Percentiles rank a stretch among this genome's conserved stretches.
phyloP scores from a whole-genome alignment of 345 rosid genomes.

The Gynandropsis gynandra region DNA sequence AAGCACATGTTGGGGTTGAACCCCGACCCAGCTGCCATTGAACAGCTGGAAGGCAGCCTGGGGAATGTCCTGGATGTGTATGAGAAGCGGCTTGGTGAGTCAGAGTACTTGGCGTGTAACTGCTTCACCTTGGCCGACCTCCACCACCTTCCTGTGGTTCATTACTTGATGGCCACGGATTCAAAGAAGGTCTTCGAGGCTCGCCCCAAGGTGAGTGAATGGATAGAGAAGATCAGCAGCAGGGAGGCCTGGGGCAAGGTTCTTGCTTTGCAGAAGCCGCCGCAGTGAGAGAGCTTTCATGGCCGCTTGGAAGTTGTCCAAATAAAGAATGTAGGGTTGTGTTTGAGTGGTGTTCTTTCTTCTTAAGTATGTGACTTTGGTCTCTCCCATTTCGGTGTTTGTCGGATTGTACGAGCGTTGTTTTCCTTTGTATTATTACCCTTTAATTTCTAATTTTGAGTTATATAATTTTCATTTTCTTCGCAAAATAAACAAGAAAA shows the following conservation, averaged over 20 bases:
- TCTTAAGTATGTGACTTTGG: too few relatives aligned
- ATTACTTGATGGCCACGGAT: constrained; percentile 33
- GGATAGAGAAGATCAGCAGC: constrained; percentile 22
- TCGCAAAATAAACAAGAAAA: too few relatives aligned
- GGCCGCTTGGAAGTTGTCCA: too few relatives aligned
- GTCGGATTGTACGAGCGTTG: too few relatives aligned
- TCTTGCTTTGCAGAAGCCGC: constrained; percentile 17
- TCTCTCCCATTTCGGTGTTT: too few relatives aligned
- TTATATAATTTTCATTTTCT: too few relatives aligned
- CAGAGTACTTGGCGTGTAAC: constrained; percentile 33
- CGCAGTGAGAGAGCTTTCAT: constrained; percentile 5
- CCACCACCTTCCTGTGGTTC: constrained; percentile 32
- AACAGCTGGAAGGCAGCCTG: constrained; percentile 27
- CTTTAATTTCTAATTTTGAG: too few relatives aligned
- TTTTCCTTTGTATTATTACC: too few relatives aligned
- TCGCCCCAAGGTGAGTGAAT: constrained; percentile 20
- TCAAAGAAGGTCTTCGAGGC: constrained; percentile 25
- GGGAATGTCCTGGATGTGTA: constrained; percentile 42
- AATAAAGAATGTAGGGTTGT: too few relatives aligned
- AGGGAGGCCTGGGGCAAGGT: constrained; percentile 34
- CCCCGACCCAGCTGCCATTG: constrained; percentile 24
- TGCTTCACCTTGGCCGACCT: constrained; percentile 43
- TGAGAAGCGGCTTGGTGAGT: constrained; percentile 31
- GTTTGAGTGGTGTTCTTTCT: too few relatives aligned
- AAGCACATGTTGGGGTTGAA: constrained; percentile 28